phyloP scores from a whole-genome alignment of 495 filamentous ascomycete species.

The Penicillium atrosanguineum region DNA sequence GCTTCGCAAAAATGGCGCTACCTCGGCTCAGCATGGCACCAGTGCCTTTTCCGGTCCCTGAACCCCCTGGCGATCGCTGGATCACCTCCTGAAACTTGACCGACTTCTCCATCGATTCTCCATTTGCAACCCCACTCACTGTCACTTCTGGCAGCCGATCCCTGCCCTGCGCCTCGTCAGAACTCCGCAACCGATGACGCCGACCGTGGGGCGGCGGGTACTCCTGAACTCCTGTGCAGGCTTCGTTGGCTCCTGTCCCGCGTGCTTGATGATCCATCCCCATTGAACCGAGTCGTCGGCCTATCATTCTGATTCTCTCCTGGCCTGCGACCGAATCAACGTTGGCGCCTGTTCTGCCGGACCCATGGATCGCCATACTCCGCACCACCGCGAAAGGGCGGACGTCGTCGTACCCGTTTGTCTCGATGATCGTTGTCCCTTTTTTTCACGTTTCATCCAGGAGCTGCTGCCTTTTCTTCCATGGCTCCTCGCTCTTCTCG shows the following conservation, averaged over 20 bases:
- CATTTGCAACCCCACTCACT: background rate
- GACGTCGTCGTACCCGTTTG: constrained; percentile 10
- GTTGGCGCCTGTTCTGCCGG: constrained; percentile 4
- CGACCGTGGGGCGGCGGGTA: constrained; percentile 21
- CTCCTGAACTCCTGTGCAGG: constrained; percentile 12
- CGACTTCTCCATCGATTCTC: background rate
- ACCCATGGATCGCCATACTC: constrained; percentile 22
- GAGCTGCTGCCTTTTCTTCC: constrained; percentile 1
- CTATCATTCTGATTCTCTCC: constrained; percentile 17
- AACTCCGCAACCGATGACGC: constrained; percentile 29
- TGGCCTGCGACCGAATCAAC: constrained; percentile 12
- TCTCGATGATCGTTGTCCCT: constrained; percentile 13
- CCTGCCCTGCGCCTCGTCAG: constrained; percentile 10
- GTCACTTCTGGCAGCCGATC: constrained; percentile 18
- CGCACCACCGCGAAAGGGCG: constrained; percentile 3
- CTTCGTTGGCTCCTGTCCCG: constrained; percentile 28
- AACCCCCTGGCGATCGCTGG: constrained; percentile 4
- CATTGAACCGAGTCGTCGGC: constrained; percentile 12
- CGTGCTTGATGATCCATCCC: constrained; percentile 27
- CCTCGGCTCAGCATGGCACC: background rate
- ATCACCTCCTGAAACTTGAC: constrained; percentile 4
- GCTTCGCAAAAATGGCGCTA: background rate
- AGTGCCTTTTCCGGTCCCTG: background rate
- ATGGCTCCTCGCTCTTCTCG: background rate
- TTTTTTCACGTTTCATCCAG: constrained; percentile 14